phyloP scores from a whole-genome alignment of 257 asterid species.

The Dorcoceras hygrometricum region DNA sequence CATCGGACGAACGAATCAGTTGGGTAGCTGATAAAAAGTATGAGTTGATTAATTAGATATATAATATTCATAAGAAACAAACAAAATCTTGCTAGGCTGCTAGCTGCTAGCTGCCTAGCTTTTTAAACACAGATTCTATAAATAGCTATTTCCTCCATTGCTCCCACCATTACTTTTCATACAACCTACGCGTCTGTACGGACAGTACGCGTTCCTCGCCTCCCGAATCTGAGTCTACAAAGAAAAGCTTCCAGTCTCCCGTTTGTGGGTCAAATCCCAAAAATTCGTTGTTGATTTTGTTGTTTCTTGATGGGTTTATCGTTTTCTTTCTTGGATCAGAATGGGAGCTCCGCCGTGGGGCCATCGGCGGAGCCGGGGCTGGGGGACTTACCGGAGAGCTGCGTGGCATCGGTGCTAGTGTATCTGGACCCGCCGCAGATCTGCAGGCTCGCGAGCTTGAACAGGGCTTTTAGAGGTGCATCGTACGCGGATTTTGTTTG shows the following conservation, averaged over 20 bases:
- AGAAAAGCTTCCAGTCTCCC: neutral
- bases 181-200: neutral
- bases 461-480: conserved; percentile 60
- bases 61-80: too few relatives aligned
- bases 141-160: neutral
- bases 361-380: conserved; percentile 32
- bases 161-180: neutral
- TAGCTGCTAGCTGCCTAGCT: too few relatives aligned
- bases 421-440: conserved; percentile 67
- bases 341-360: conserved; percentile 8
- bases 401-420: conserved; percentile 53
- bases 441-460: conserved; percentile 44
- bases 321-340: conserved; percentile 35
- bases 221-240: too few relatives aligned
- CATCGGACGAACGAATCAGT: too few relatives aligned
- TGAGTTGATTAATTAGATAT: too few relatives aligned
- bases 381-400: conserved; percentile 70
- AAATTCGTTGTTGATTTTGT: too few relatives aligned
- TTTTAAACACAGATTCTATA: too few relatives aligned
- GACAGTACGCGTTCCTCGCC: neutral
- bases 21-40: too few relatives aligned
- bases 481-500: conserved; percentile 67
- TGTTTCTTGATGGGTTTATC: conserved; percentile 41
- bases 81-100: too few relatives aligned
- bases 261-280: neutral